Conservation (phyloP, 176 grass and related monocot genomes). For the Carex myosuroides region DNA sequence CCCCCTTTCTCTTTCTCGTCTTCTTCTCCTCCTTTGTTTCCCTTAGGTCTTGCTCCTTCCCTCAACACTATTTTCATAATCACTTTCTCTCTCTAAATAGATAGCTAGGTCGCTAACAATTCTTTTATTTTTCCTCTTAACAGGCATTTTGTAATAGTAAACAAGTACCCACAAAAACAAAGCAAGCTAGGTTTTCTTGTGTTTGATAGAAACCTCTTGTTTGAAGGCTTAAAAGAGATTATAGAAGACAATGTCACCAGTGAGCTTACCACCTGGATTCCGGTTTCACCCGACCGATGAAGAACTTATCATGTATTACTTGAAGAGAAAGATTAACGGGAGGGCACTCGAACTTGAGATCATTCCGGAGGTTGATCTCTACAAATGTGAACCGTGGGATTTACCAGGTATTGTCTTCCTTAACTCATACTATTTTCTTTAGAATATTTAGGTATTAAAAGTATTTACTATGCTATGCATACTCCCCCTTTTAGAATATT, state of each 20-base stretch:
- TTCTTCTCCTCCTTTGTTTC: background rate
- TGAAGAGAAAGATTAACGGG: conserved; percentile 36
- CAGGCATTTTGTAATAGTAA: background rate
- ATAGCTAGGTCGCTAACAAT: background rate
- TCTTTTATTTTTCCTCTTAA: background rate
- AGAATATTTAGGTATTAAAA: background rate
- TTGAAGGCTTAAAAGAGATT: background rate
- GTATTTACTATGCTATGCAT: background rate
- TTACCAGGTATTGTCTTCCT: conserved; percentile 26
- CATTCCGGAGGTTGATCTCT: conserved; percentile 42
- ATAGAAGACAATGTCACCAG: conserved; percentile 20
- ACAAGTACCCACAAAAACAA: background rate
- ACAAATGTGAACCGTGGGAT: conserved; percentile 45
- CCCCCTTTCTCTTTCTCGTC: conserved; percentile 8
- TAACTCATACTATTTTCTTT: background rate
- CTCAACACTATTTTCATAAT: background rate
- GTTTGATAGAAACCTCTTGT: background rate
- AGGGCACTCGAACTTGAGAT: conserved; percentile 31
- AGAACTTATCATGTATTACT: conserved; percentile 36
- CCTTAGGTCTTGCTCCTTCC: background rate
- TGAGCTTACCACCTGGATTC: conserved; percentile 36
- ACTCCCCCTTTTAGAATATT: background rate
- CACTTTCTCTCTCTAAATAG: background rate
- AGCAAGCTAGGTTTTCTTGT: background rate
- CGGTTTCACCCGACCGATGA: conserved; percentile 40